Conservation (phyloP, 305 asterid species). For the Fraxinus xanthoxyloides region DNA sequence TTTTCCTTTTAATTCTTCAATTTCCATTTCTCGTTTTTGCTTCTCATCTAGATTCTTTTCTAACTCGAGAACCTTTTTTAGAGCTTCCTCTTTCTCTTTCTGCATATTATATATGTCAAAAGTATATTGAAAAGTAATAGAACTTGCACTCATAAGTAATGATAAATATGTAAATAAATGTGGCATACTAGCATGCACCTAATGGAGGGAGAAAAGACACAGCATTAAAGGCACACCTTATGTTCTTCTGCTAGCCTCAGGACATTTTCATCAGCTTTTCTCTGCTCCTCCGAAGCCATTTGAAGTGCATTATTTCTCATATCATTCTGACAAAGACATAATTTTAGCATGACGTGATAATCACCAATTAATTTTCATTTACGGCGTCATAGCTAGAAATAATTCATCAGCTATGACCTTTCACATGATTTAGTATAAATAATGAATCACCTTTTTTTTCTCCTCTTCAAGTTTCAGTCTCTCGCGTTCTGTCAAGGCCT, state of each 20-base stretch:
- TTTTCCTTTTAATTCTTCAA: constrained; percentile 68
- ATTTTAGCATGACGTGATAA: background rate
- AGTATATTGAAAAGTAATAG: constrained; percentile 7
- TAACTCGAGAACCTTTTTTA: constrained; percentile 58
- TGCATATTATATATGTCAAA: constrained; percentile 35
- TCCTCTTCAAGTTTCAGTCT: constrained; percentile 79
- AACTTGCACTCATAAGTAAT: constrained; percentile 3
- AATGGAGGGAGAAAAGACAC: constrained; percentile 4
- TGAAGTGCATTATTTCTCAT: constrained; percentile 56
- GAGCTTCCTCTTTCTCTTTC: constrained; percentile 80
- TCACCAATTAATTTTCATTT: constrained; percentile 1
- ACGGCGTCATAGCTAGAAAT: background rate
- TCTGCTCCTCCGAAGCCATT: constrained; percentile 75
- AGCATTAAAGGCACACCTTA: constrained; percentile 34
- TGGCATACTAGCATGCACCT: background rate
- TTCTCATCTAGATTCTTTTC: constrained; percentile 69
- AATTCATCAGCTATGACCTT: background rate
- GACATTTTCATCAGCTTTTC: constrained; percentile 60
- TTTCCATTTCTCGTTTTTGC: constrained; percentile 82
- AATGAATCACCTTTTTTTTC: constrained; percentile 47
- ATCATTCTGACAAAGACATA: constrained; percentile 49
- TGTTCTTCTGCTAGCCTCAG: constrained; percentile 69
- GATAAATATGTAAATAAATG: background rate
- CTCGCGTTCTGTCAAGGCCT: constrained; percentile 68
- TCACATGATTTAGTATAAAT: background rate